Evolutionary conservation across 176 grass and related monocot genomes (phyloP), one percentile per base, ranked within the genome.

Genomic region (Ensete glaucum): DNA sequence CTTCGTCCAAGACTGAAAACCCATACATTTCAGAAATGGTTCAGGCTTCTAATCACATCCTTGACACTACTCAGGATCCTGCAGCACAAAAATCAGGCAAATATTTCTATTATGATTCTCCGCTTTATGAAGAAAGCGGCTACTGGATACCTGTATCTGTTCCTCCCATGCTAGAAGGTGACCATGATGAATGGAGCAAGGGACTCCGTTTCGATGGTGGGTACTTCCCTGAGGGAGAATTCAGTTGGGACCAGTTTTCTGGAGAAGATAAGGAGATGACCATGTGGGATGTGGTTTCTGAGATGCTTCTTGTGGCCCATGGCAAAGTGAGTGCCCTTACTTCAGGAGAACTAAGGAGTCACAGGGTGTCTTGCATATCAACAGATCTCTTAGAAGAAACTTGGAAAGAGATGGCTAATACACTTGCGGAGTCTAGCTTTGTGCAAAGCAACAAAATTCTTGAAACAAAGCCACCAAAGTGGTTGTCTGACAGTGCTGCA

Each of bases 251-350:
- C 25, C 81, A 83, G 14, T 71, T 88, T 67, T 25, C 22, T 11
- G 81, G 80, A 74, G 83, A 85, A 57, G 72, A 82, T 25, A 83
- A 53, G 75, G 89, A 88, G 56, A 86, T 92, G 83, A 88, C 93
- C 76, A 90, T 96, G 89, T 90, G 89, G 93, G 83, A 96, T 76
- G 83, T 96, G 70, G 60, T 90, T 43, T 50, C 89, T 24, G 89
- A 90, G 48, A 90, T 96, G 87, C 64, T 80, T 79, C 64, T 83
- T 67, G 81, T 81, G 21, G 87, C 83, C 26, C 85, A 49, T 73
- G 78, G 88, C 27, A 96, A 88, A 81, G 6, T 88, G 67, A 53
- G 78, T 5, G 81, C 87, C 21, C 12, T 87, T 58, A 49, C 81
- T 16, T 85, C 89, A 50, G 83, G 55, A 80, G 88, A 90, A 80